These are phyloP conservation scores for Mortierella polycephala DNA, from an alignment of 371 early-diverging fungal genomes.

Conservation along the genomic window DNA sequence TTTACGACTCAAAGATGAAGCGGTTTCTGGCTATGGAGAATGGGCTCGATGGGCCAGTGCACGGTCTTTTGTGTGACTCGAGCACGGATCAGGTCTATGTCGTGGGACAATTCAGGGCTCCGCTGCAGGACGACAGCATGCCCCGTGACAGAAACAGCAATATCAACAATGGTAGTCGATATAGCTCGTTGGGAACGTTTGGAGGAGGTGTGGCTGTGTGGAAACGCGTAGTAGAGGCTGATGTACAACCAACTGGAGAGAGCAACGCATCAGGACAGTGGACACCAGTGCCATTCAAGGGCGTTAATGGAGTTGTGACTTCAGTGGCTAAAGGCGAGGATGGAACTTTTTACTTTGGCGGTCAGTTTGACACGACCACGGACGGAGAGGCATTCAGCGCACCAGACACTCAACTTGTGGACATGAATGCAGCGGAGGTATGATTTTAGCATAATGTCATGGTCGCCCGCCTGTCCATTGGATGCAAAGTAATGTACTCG, in stretches of 20 bases:
- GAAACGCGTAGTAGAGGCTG: slow-evolving; percentile 37
- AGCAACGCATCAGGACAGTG: slow-evolving; percentile 49
- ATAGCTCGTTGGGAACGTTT: slow-evolving; percentile 56
- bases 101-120: slow-evolving; percentile 64
- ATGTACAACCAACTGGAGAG: no score
- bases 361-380: slow-evolving; percentile 60
- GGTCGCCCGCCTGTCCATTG: no score
- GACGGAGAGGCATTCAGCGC: slow-evolving; percentile 47
- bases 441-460: not conserved
- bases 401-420: slow-evolving; percentile 51
- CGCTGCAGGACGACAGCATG: slow-evolving; percentile 16
- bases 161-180: slow-evolving; percentile 13
- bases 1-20: slow-evolving; percentile 58
- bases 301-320: slow-evolving; percentile 67
- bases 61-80: slow-evolving; percentile 70
- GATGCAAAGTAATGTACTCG: no score
- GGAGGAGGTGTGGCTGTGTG: slow-evolving; percentile 70
- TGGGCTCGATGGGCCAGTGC: slow-evolving; percentile 80
- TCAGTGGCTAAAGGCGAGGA: slow-evolving; percentile 53
- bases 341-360: slow-evolving; percentile 61
- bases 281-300: slow-evolving; percentile 69
- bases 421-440: slow-evolving; percentile 34
- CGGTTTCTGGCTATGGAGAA: slow-evolving; percentile 58
- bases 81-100: slow-evolving; percentile 59
- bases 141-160: slow-evolving; percentile 1